A percentile compares a stretch with the other conserved stretches of the same genome.
These are phyloP conservation scores for Arthrobotrys sphaeroides DNA, from an alignment of 2,329 filamentous ascomycete genomes.

Conservation along the genomic window DNA sequence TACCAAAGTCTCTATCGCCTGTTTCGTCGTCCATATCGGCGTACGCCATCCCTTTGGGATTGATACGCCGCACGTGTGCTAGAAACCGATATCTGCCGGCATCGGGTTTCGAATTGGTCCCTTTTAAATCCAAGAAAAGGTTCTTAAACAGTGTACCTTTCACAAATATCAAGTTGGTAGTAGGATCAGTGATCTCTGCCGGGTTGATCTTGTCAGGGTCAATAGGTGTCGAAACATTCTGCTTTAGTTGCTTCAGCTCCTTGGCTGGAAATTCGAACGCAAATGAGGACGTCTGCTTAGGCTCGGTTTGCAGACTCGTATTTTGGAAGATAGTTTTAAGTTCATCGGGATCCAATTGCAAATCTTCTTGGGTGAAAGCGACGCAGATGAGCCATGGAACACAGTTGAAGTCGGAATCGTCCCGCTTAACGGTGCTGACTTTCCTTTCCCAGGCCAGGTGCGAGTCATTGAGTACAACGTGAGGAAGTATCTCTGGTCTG, in stretches of 20 bases:
- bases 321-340: no score
- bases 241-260: no score
- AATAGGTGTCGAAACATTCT: no score
- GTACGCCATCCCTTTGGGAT: constrained; percentile 61
- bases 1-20: constrained; percentile 57
- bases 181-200: no score
- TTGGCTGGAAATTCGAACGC: no score
- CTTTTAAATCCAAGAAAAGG: constrained; percentile 49
- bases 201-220: no score
- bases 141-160: constrained; percentile 59
- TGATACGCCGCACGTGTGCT: constrained; percentile 63
- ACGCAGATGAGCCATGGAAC: constrained; percentile 63
- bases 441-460: constrained; percentile 64
- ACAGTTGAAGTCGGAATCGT: not conserved
- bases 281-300: no score
- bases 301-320: no score
- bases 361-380: no score
- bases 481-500: constrained; percentile 60
- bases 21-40: constrained; percentile 55
- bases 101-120: constrained; percentile 57
- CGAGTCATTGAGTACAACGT: constrained; percentile 64
- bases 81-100: constrained; percentile 57
- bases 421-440: constrained; percentile 10
- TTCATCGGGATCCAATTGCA: no score
- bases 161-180: no score